Evolutionary conservation across 257 asterid genomes (phyloP).

Genomic region (Nicotiana tomentosiformis): DNA sequence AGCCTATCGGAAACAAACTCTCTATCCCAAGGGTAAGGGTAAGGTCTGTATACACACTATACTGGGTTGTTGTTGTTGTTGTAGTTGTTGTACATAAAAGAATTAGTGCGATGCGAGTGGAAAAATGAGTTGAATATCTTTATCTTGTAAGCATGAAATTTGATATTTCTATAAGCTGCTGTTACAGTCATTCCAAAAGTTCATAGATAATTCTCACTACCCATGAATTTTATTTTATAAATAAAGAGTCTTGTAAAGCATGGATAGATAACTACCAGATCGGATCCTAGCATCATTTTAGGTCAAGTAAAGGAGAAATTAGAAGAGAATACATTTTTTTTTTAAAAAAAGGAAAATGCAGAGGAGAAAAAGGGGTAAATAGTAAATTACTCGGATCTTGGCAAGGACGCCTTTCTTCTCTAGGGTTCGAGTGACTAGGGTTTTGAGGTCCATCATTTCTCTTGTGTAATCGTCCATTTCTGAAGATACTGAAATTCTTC

Average conservation of each 20-base stretch:
- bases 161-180: not conserved
- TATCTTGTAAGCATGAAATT: not conserved
- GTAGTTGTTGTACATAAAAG: not conserved
- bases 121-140: not conserved
- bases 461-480: slow-evolving; percentile 81
- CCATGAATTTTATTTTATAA: not conserved
- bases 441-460: slow-evolving; percentile 99
- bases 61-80: too few species aligned
- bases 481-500: not conserved
- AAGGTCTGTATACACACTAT: too few species aligned
- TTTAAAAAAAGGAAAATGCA: not conserved
- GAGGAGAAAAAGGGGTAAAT: not conserved
- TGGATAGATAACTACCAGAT: not conserved
- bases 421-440: slow-evolving; percentile 92
- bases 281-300: not conserved
- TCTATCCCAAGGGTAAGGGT: too few species aligned
- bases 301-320: not conserved
- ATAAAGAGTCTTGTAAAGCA: too few species aligned
- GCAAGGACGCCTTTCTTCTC: slow-evolving; percentile 99
- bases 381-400: slow-evolving; percentile 84
- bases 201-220: not conserved
- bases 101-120: not conserved
- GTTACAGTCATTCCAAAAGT: not conserved
- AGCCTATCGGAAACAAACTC: too few species aligned
- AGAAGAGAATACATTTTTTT: not conserved